Conservation (phyloP, 306 rosid species). For the Quercus ilex region DNA sequence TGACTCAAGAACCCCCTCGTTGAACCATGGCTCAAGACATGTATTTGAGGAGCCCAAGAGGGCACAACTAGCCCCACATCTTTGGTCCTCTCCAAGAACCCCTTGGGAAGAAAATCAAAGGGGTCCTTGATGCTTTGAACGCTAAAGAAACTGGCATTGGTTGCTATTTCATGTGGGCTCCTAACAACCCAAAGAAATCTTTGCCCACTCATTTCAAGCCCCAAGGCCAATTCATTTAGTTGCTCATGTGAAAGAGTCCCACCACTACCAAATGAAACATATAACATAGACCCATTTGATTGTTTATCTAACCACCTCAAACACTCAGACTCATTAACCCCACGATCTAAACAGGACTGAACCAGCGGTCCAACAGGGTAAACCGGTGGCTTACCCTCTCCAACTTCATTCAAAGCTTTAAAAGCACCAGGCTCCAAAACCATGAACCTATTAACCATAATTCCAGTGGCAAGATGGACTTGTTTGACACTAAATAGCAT, state of each 20-base stretch:
- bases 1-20: not conserved
- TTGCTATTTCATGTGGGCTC: too few relatives aligned
- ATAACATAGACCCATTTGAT: too few relatives aligned
- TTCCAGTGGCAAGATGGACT: not conserved
- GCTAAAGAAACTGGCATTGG: not conserved
- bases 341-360: too few relatives aligned
- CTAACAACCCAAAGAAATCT: too few relatives aligned
- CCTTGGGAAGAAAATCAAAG: not conserved
- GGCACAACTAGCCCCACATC: not conserved
- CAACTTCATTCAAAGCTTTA: constrained; percentile 10
- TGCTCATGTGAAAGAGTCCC: too few relatives aligned
- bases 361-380: too few relatives aligned
- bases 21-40: not conserved
- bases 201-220: too few relatives aligned
- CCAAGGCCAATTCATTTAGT: too few relatives aligned
- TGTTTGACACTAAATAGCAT: not conserved
- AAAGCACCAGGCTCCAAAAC: constrained; percentile 17
- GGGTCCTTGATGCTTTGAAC: not conserved
- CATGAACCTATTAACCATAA: constrained; percentile 11
- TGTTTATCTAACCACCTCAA: too few relatives aligned
- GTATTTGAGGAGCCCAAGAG: not conserved
- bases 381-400: not conserved
- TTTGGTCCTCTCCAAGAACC: not conserved
- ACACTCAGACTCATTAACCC: too few relatives aligned
- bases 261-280: too few relatives aligned